Evolutionary conservation across 306 rosid species (phyloP), one percentile per base, ranked within the genome.

Genomic region (Sphenostylis stenocarpa): DNA sequence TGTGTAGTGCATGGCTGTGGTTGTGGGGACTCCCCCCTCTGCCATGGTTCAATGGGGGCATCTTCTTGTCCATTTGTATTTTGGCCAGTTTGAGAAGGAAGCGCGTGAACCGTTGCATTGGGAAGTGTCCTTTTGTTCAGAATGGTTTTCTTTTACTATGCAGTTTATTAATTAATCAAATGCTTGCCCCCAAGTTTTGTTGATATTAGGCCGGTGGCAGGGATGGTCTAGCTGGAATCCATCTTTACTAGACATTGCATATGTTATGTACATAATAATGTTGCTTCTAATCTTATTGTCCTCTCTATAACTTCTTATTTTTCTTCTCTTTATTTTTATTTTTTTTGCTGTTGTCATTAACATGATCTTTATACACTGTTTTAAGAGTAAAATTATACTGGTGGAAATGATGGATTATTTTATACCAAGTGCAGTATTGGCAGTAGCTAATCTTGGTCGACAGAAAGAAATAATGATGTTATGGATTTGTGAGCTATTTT

Each of bases 171-270:
- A 80, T 51, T 47, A 7, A 81, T 55, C 61, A 48, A 60, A 26
- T 67, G 60, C 62, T 68, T 36, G 71, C 72, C 68, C 51, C 74
- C 26, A 38, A 73, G 74, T 78, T 87, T 83, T 83, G 91, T 83
- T 85, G 78, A 85, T 83, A 76, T 77, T 79, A 83, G 89, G 80
- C 21, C 39, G 39, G 77, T 73, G 82, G 82, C 82, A 77, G 77
- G 77, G 84, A 34, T 75, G 77, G 73, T 73, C 78, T 70, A 79
- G 90, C 86, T 87, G 85, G 83, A 86, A 15, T 47, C 77, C 84
- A 83, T 83, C 67, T 57, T 76, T 65, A n/a, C 53, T 67, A 47
- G 67, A 60, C 87, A 70, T 64, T 26, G 57, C 78, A 38, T 26
- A 31, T 72, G 52, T 61, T 38, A 58, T 83, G 81, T 85, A 76